Percentiles rank a stretch among this genome's conserved stretches.
Evolutionary conservation across 1,284 basidiomycete genomes (phyloP).

Genomic region (Tilletia setariae): DNA sequence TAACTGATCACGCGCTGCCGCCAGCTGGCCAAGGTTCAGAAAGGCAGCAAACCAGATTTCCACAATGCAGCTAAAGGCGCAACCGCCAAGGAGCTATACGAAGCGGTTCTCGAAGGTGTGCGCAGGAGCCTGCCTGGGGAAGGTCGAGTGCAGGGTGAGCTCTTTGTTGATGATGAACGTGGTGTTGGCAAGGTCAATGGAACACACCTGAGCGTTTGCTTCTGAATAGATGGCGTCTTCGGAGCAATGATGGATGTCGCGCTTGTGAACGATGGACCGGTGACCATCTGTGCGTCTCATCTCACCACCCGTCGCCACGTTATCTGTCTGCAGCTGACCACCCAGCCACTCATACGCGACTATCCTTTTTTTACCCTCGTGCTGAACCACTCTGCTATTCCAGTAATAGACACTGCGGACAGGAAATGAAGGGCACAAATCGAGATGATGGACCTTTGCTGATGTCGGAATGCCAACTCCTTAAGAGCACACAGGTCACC

Average conservation of each 20-base stretch:
- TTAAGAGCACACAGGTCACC: no score
- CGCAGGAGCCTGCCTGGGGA: constrained; percentile 18
- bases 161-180: constrained; percentile 30
- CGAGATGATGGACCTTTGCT: not conserved
- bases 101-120: constrained; percentile 35
- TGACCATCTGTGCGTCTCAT: constrained; percentile 32
- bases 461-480: no score
- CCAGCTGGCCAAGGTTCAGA: constrained; percentile 40
- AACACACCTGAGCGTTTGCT: not conserved
- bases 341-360: not conserved
- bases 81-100: constrained; percentile 36
- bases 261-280: constrained; percentile 47
- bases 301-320: not conserved
- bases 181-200: not conserved
- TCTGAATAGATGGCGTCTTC: constrained; percentile 39
- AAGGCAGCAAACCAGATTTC: constrained; percentile 52
- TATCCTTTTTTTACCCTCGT: not conserved
- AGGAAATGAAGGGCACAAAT: constrained; percentile 27
- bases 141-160: constrained; percentile 26
- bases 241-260: constrained; percentile 53
- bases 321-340: not conserved
- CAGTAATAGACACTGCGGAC: constrained; percentile 41
- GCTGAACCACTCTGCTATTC: no score
- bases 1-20: not conserved
- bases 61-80: constrained; percentile 44